Percentiles rank a stretch among this genome's conserved stretches.
Evolutionary conservation across 1,284 basidiomycete genomes (phyloP).

Genomic region (Malassezia furfur): DNA sequence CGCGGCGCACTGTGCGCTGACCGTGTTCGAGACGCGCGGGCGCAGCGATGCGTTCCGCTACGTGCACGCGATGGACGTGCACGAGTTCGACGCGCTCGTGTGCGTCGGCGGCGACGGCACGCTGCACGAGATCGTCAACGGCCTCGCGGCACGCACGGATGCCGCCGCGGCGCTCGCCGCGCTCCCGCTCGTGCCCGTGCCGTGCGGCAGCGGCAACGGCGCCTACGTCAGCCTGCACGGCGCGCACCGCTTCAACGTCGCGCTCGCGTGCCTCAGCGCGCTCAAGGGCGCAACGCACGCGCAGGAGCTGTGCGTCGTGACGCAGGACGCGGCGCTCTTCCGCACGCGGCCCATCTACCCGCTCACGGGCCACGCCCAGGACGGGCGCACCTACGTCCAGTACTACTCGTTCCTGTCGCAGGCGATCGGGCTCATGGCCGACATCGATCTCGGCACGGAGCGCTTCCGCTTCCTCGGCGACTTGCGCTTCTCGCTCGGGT

Average conservation of each 20-base stretch:
- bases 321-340: conserved; percentile 53
- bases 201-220: conserved; percentile 77
- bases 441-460: conserved; percentile 67
- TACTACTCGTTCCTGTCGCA: conserved; percentile 81
- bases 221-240: conserved; percentile 62
- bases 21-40: conserved; percentile 55
- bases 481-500: conserved; percentile 73
- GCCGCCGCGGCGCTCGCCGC: conserved; percentile 61
- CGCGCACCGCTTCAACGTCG: conserved; percentile 31
- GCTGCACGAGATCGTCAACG: conserved; percentile 84
- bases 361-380: neutral
- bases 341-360: conserved; percentile 6
- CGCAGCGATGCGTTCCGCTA: conserved; percentile 65
- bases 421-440: conserved; percentile 80
- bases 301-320: conserved; percentile 71
- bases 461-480: conserved; percentile 88
- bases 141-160: conserved; percentile 65
- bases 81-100: conserved; percentile 60
- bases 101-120: conserved; percentile 81
- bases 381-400: conserved; percentile 30
- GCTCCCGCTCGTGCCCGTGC: conserved; percentile 75
- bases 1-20: conserved; percentile 63
- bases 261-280: conserved; percentile 65
- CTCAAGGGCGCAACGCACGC: conserved; percentile 71
- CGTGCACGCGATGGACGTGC: conserved; percentile 57